Evolutionary conservation across 83 land plant genomes (phyloP), one percentile per base, ranked within the genome.

Genomic region (Thuja plicata): DNA sequence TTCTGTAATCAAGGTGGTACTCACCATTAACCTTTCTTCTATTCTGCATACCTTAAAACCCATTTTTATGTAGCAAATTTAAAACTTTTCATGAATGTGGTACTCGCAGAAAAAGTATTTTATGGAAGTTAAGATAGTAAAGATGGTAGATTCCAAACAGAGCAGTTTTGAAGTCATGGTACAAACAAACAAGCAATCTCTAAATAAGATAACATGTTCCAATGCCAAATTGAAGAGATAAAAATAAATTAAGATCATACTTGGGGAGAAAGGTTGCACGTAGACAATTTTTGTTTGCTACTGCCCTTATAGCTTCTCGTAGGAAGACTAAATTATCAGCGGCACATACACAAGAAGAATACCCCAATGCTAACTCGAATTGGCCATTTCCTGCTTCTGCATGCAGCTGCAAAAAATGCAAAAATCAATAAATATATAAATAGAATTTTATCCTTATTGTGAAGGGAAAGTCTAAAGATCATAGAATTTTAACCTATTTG

Each of bases 251-350:
- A 24, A 13, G 43, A 66, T 54, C 97, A 87, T 90, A 98, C 99
- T 97, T 97, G 45, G 99, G 99, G 27, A 97, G 73, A 92, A 98
- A 98, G 66, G 99, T 98, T 88, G 99, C 99, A 80, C 94, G 81
- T 35, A 97, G 89, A 3, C 92, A 91, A 85, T 96, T 98, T 74
- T 94, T 98, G 83, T 95, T 95, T 70, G 97, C 95, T 86, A 95
- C 85, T 46, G 99, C 92, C 79, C 89, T 93, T 40, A 98, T 92
- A 89, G 93, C 91, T 89, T 98, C 99, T 79, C 97, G 96, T 32
- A 92, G 87, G 89, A 90, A 93, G 70, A 98, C 89, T 85, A 98
- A 89, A 73, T 97, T 95, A 86, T 98, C 99, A 79, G 98, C 99
- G 87, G 99, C 97, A 35, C 19, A 21, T 16, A 83, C 34, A 84